A percentile compares a stretch with the other conserved stretches of the same genome.
Evolutionary conservation across 176 grass and related monocot genomes (phyloP).

Genomic region (Oryza coarctata): DNA sequence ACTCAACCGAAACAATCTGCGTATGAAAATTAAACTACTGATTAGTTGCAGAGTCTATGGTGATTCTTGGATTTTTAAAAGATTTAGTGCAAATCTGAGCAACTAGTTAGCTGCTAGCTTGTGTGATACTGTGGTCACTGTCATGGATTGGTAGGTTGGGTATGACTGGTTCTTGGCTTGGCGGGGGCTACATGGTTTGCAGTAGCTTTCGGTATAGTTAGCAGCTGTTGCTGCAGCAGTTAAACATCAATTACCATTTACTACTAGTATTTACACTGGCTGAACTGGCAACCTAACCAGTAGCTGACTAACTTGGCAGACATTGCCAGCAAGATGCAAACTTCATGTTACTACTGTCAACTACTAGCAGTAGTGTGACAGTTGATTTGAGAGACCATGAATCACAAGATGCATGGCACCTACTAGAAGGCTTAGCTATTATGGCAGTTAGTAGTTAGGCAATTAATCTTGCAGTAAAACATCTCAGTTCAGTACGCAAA

Average conservation of each 20-base stretch:
- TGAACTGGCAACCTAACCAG: neutral
- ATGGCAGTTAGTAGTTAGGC: neutral
- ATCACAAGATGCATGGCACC: neutral
- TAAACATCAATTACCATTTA: conserved; percentile 13
- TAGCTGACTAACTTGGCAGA: neutral
- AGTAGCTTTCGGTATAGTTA: conserved; percentile 37
- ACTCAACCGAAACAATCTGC: neutral
- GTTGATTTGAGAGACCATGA: neutral
- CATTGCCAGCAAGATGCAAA: neutral
- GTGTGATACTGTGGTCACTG: neutral
- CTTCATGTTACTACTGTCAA: neutral
- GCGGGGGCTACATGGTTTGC: neutral
- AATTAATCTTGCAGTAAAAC: neutral
- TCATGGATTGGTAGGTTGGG: neutral
- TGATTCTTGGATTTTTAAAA: neutral
- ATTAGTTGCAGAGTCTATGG: neutral
- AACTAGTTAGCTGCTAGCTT: neutral
- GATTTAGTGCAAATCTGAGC: neutral
- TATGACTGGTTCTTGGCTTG: neutral
- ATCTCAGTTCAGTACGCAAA: neutral
- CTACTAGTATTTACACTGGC: neutral
- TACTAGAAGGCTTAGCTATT: neutral
- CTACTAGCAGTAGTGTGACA: neutral
- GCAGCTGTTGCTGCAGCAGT: neutral
- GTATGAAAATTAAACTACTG: neutral